These are phyloP conservation scores for Phytophthora constricta DNA, from an alignment of 352 stramenopile genomes.

Conservation along the genomic window DNA sequence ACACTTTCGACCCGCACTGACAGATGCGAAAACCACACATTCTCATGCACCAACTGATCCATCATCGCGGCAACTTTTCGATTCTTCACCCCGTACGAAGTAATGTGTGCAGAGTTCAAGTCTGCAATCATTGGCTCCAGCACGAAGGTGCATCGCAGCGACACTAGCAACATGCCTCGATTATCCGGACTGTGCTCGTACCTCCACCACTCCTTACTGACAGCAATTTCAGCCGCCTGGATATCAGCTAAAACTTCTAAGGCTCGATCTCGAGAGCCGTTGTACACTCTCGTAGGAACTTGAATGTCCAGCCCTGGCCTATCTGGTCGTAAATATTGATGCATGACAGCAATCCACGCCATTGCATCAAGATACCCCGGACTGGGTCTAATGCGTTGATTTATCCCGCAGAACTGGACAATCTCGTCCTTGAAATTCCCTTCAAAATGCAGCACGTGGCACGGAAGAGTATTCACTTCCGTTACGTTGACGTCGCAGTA, in stretches of 20 bases:
- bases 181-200: background rate
- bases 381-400: background rate
- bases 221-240: background rate
- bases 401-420: background rate
- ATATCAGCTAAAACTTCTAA: too few relatives aligned
- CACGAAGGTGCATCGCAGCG: slow-evolving; percentile 24
- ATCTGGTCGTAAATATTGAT: background rate
- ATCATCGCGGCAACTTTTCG: background rate
- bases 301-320: background rate
- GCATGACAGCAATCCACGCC: background rate
- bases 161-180: background rate
- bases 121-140: slow-evolving; percentile 26
- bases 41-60: background rate
- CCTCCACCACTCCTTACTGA: background rate
- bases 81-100: background rate
- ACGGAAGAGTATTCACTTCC: background rate
- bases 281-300: background rate
- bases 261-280: too few relatives aligned
- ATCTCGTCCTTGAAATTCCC: background rate
- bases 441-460: background rate
- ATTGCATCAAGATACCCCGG: background rate
- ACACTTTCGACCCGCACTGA: background rate
- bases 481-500: background rate
- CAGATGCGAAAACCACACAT: background rate
- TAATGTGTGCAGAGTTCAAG: background rate